phyloP scores from a whole-genome alignment of 345 rosid genomes.

The Rubroshorea leprosula region DNA sequence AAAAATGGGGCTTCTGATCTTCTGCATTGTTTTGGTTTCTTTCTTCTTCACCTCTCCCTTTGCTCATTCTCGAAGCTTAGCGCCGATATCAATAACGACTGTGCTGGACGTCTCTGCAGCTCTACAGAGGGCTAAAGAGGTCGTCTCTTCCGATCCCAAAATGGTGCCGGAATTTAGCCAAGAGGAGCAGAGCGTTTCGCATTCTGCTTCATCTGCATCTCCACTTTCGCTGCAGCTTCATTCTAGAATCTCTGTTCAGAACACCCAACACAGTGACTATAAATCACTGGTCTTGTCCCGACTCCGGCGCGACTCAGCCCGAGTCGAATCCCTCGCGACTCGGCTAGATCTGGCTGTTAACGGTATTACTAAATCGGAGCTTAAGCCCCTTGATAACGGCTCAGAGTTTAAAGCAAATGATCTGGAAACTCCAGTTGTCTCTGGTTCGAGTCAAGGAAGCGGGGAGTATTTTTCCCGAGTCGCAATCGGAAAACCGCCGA shows the following conservation, averaged over 20 bases:
- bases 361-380: slow-evolving; percentile 40
- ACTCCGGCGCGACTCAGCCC: slow-evolving; percentile 65
- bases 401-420: slow-evolving; percentile 28
- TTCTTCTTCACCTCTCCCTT: slow-evolving; percentile 21
- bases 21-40: slow-evolving; percentile 15
- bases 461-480: slow-evolving; percentile 92
- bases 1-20: slow-evolving; percentile 19
- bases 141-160: slow-evolving; percentile 15
- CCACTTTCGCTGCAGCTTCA: slow-evolving; percentile 40
- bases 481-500: slow-evolving; percentile 75
- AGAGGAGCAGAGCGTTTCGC: slow-evolving; percentile 17
- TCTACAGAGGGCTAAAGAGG: slow-evolving; percentile 23
- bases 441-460: slow-evolving; percentile 83
- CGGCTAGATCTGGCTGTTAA: slow-evolving; percentile 48
- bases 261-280: slow-evolving; percentile 43
- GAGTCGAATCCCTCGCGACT: slow-evolving; percentile 47
- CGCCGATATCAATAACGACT: slow-evolving; percentile 17
- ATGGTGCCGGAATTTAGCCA: slow-evolving; percentile 18
- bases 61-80: slow-evolving; percentile 27
- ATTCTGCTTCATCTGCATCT: slow-evolving; percentile 17
- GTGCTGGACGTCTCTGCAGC: slow-evolving; percentile 42
- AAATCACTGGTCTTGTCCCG: slow-evolving; percentile 54
- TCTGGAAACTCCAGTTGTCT: slow-evolving; percentile 49
- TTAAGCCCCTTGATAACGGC: slow-evolving; percentile 31
- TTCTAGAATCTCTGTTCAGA: slow-evolving; percentile 39